Base-by-base conservation (phyloP, 1,284 basidiomycete species). In the Cutaneotrichosporon cutaneum region DNA sequence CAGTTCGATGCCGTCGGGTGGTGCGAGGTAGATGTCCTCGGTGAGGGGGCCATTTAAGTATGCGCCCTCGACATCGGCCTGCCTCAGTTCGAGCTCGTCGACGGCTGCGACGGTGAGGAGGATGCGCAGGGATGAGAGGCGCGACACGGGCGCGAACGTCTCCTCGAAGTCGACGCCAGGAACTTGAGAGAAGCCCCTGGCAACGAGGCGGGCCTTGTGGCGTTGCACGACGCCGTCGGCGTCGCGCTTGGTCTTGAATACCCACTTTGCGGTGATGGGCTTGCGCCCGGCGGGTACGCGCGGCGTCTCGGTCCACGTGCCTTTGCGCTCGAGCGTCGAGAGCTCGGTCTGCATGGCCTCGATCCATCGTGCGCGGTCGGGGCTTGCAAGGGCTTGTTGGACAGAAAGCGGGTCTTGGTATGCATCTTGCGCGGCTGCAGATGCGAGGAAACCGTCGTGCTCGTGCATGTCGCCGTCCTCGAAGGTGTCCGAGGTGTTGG, bases 41-140 rank as follows among this genome's bases (percentile, higher is more conserved):
- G 81, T 71, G 0, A 85, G 72, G 0, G 71, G 39, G 1, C 81
- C 81, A 65, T 83, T 80, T 0, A 83, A 72, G 65, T 81, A 85
- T 0, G 83, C 83, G 0, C 78, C 82, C 39, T 82, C 82, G 48
- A 85, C 72, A 61, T 86, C 81, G 5, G 83, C 70, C 47, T 82
- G 81, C 21, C 78, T 70, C 1, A 81, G 58, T n/a, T 81, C 75
- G 73, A 81, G 81, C 48, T 77, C 72, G 48, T 83, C 71, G 3
- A 56, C 13, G 11, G 81, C 79, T 7, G 79, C 82, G 2, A 83
- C 66, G 11, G 81, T 70, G 0, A 82, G 65, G 0, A 84, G 53
- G 2, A 79, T 44, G 0, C 78, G 72, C 30, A 82, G 73, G 0
- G 80, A 79, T 45, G 78, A 70, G 56, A 80, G 72, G 1, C 75